A percentile compares a stretch with the other conserved stretches of the same genome.
These are phyloP conservation scores for Colletotrichum cuscutae DNA, from an alignment of 2,329 filamentous ascomycete species.

Conservation along the genomic window DNA sequence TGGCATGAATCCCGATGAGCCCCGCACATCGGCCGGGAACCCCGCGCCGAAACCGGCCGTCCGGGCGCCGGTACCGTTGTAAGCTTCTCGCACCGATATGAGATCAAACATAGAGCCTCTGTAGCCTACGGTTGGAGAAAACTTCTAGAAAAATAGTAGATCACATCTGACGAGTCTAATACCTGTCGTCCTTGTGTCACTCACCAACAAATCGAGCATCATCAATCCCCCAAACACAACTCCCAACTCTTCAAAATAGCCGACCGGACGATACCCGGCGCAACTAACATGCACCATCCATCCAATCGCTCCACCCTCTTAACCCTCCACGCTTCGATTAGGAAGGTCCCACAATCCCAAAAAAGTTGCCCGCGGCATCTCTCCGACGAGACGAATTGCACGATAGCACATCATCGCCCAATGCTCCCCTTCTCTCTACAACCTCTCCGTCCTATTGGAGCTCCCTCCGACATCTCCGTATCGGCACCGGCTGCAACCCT, in stretches of 20 bases:
- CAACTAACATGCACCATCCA: not conserved
- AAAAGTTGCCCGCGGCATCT: conserved; percentile 24
- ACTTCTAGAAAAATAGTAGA: no score
- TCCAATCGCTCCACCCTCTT: not conserved
- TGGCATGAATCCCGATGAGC: not conserved
- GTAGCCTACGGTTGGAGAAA: no score
- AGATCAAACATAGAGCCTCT: no score
- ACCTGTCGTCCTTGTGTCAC: not conserved
- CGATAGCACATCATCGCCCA: not conserved
- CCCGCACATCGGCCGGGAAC: not conserved
- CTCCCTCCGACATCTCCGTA: conserved; percentile 18
- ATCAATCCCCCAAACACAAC: not conserved
- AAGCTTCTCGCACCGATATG: no score
- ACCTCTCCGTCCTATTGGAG: not conserved
- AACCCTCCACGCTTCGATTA: not conserved
- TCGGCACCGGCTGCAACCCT: conserved; percentile 18
- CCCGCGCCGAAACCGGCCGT: conserved; percentile 4
- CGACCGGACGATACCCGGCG: conserved; percentile 11
- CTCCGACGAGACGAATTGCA: not conserved
- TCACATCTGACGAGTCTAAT: not conserved
- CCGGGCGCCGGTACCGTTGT: not conserved
- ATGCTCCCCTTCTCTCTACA: not conserved
- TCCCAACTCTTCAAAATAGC: not conserved
- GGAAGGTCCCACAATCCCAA: not conserved
- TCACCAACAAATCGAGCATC: no score